Evolutionary conservation across 2,329 filamentous ascomycete species (phyloP).

Genomic region (Falciphora oryzae): DNA sequence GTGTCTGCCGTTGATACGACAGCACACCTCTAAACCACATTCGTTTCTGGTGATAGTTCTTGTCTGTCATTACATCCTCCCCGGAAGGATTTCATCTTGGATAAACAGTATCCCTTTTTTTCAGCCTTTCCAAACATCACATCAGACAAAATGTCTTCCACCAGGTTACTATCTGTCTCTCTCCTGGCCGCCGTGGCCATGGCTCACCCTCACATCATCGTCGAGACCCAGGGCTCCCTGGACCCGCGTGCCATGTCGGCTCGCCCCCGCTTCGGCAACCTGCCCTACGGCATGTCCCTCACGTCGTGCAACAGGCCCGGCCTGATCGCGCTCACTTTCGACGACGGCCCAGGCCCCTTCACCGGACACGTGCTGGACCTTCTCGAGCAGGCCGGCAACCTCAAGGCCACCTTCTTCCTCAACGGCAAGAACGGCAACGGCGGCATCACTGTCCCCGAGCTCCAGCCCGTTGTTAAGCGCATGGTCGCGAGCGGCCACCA

Average conservation of each 20-base stretch:
- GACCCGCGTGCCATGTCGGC: slow-evolving; percentile 12
- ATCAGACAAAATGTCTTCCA: not conserved
- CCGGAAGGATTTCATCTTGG: not conserved
- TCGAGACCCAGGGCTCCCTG: not conserved
- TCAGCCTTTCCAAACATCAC: not conserved
- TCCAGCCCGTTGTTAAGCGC: slow-evolving; percentile 29
- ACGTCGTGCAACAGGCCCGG: slow-evolving; percentile 22
- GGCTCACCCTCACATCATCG: not conserved
- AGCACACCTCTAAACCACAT: not conserved
- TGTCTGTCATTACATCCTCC: not conserved
- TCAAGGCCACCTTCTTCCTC: slow-evolving; percentile 32
- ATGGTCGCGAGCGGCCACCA: slow-evolving; percentile 35
- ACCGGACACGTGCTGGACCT: slow-evolving; percentile 29
- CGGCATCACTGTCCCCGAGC: slow-evolving; percentile 29
- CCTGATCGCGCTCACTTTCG: slow-evolving; percentile 30
- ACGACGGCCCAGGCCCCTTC: slow-evolving; percentile 31
- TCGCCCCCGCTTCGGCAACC: slow-evolving; percentile 20
- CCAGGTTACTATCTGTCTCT: not conserved
- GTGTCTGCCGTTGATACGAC: not conserved
- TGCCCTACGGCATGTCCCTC: slow-evolving; percentile 29
- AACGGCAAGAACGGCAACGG: slow-evolving; percentile 28
- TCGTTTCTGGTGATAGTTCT: not conserved
- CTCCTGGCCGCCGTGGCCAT: not conserved
- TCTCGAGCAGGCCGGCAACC: slow-evolving; percentile 24
- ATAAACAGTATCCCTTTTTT: not conserved